Evolutionary conservation across 495 filamentous ascomycete genomes (phyloP), one percentile per base, ranked within the genome.

Genomic region (Podospora pseudoanserina): DNA sequence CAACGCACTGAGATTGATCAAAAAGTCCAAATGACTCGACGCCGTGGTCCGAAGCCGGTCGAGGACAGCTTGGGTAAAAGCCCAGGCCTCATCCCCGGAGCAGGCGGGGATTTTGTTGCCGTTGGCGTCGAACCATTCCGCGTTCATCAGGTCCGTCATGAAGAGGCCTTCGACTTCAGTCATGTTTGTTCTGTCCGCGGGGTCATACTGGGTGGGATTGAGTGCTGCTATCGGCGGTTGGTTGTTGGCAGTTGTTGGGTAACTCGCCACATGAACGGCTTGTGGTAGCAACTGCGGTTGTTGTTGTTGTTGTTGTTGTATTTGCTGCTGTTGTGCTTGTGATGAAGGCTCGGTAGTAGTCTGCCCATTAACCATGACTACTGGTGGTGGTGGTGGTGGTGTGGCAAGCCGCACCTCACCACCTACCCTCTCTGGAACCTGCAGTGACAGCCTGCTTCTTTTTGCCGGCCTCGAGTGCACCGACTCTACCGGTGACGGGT

Each of bases 371-470:
- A 93, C 80, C 67, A 90, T 81, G 0, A 92, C 77, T 11, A 86
- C 84, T 0, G 80, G 77, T 11, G 77, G 67, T 18, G 67, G 67
- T 18, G 67, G 76, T 20, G 90, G 90, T 9, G 92, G 92, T 0
- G 91, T 94, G 0, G 91, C 92, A 20, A 95, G 86, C 20, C 92
- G 84, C 1, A 97, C 90, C 11, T 90, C 85, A 0, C 87, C 90
- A 2, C 91, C 90, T 11, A 87, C 78, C 67, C 91, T 86, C 73
- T 89, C 86, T 2, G 93, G 93, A 9, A 96, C 93, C 75, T 95
- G 93, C 2, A 97, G 80, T 56, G 91, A 91, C 23, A 97, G 83
- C 62, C 89, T 83, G 64, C 80, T 83, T 1, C 83, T 76, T 75
- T 86, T 76, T 71, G 85, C 73, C 65, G 79, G 70, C 57, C 73